Percentiles rank a stretch among this genome's conserved stretches.
Evolutionary conservation across 257 asterid species (phyloP).

Genomic region (Hygrophila difformis): DNA sequence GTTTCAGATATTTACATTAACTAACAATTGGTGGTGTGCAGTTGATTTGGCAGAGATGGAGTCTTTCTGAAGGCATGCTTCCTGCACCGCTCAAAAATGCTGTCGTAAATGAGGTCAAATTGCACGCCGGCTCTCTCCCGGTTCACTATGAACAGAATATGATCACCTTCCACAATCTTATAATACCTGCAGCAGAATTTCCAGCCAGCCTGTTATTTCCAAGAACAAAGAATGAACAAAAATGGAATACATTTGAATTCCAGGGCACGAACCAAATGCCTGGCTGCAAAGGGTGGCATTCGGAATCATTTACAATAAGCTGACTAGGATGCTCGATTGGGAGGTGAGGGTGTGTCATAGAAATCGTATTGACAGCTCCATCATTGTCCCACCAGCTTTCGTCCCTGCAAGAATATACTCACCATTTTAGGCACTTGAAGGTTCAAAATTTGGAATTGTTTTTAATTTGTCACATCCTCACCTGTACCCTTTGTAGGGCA

Average conservation of each 20-base stretch:
- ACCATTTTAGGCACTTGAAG: neutral
- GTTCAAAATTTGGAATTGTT: neutral
- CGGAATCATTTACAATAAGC: conserved; percentile 60
- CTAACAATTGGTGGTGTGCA: too few relatives aligned
- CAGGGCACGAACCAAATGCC: conserved; percentile 77
- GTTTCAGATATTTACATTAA: too few relatives aligned
- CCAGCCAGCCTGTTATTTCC: too few relatives aligned
- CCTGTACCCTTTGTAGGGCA: conserved; percentile 91
- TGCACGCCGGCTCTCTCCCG: conserved; percentile 91
- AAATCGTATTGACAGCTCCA: conserved; percentile 92
- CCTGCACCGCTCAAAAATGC: conserved; percentile 90
- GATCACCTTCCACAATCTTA: conserved; percentile 92
- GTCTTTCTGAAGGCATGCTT: conserved; percentile 71
- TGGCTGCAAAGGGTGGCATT: conserved; percentile 82
- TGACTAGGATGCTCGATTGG: conserved; percentile 76
- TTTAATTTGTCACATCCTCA: conserved; percentile 13
- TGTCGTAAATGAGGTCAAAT: conserved; percentile 81
- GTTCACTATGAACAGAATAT: conserved; percentile 80
- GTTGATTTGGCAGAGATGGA: conserved; percentile 15
- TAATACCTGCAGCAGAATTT: conserved; percentile 56
- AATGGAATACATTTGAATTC: too few relatives aligned
- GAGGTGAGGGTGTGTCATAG: conserved; percentile 95
- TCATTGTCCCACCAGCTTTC: conserved; percentile 99
- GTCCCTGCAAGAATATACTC: conserved; percentile 37
- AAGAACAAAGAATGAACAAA: too few relatives aligned